Conservation (phyloP, 352 stramenopile genomes). For the Globisporangium cylindrosporum region DNA sequence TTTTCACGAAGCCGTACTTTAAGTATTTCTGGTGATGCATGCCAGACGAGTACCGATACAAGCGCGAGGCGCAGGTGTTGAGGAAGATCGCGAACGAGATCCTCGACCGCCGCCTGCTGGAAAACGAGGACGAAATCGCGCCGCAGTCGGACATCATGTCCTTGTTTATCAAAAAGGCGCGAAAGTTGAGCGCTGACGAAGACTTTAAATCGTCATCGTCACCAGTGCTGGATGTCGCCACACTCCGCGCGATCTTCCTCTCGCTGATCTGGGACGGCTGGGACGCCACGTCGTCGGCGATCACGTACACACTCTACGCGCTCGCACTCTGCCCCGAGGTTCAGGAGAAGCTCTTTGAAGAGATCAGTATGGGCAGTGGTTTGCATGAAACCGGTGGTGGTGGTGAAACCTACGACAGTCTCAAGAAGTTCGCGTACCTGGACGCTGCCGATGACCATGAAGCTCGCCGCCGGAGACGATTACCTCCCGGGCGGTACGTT, state of each 20-base stretch:
- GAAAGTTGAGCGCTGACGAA: constrained; percentile 18
- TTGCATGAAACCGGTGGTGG: background rate
- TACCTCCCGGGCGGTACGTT: constrained; percentile 15
- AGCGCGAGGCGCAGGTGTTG: background rate
- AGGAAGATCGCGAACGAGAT: background rate
- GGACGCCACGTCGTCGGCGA: constrained; percentile 1
- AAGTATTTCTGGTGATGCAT: background rate
- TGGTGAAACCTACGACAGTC: constrained; percentile 35
- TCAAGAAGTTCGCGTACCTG: constrained; percentile 64
- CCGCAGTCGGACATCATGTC: constrained; percentile 44
- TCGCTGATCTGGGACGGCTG: constrained; percentile 53
- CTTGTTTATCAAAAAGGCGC: constrained; percentile 50
- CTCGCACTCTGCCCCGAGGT: constrained; percentile 54
- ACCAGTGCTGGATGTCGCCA: constrained; percentile 19
- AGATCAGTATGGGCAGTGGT: constrained; percentile 21
- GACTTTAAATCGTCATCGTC: background rate
- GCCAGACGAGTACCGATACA: background rate
- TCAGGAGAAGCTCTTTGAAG: constrained; percentile 50
- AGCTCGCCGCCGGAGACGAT: constrained; percentile 20
- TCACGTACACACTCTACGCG: constrained; percentile 25
- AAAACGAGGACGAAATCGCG: constrained; percentile 17
- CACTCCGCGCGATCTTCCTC: constrained; percentile 63
- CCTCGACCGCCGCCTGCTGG: background rate
- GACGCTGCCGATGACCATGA: constrained; percentile 75
- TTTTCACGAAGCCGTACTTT: background rate